Evolutionary conservation across 1,139 yeast species (phyloP).

Genomic region (Lodderomyces pseudojiufengensis): DNA sequence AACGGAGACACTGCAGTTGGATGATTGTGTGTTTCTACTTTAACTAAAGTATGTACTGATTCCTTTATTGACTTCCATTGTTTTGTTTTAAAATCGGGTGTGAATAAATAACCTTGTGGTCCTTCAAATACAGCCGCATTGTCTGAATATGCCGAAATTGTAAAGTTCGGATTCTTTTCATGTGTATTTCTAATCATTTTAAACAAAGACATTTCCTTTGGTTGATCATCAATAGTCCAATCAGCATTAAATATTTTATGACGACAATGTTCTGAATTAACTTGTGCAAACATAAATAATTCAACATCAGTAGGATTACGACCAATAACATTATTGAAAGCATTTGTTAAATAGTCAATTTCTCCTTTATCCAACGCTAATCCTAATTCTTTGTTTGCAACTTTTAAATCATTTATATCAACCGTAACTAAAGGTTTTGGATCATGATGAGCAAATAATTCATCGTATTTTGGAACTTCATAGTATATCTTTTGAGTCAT

Average conservation of each 20-base stretch:
- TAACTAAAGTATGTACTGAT: slow-evolving; percentile 81
- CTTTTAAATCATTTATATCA: slow-evolving; percentile 62
- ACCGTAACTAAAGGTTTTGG: slow-evolving; percentile 86
- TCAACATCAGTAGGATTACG: slow-evolving; percentile 98
- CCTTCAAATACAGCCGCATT: slow-evolving; percentile 98
- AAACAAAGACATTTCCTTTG: slow-evolving; percentile 74
- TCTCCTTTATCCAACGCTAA: slow-evolving; percentile 92
- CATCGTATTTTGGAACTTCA: slow-evolving; percentile 58
- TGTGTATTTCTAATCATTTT: slow-evolving; percentile 97
- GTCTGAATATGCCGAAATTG: slow-evolving; percentile 93
- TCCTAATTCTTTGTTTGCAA: slow-evolving; percentile 82
- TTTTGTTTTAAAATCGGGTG: slow-evolving; percentile 72
- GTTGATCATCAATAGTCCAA: slow-evolving; percentile 89
- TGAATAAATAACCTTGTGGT: slow-evolving; percentile 64
- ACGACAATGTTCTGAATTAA: slow-evolving; percentile 98
- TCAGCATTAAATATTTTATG: slow-evolving; percentile 98
- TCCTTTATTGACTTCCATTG: slow-evolving; percentile 76
- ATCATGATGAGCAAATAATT: slow-evolving; percentile 69
- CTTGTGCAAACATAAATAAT: slow-evolving; percentile 98
- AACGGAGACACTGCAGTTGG: slow-evolving; percentile 99
- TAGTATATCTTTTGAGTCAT: slow-evolving; percentile 80
- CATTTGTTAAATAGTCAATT: slow-evolving; percentile 78
- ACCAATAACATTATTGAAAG: slow-evolving; percentile 69
- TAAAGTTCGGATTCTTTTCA: slow-evolving; percentile 69
- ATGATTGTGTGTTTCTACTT: slow-evolving; percentile 98